Base-by-base conservation (phyloP, 1,139 yeast genomes). In the Lodderomyces margitis region DNA sequence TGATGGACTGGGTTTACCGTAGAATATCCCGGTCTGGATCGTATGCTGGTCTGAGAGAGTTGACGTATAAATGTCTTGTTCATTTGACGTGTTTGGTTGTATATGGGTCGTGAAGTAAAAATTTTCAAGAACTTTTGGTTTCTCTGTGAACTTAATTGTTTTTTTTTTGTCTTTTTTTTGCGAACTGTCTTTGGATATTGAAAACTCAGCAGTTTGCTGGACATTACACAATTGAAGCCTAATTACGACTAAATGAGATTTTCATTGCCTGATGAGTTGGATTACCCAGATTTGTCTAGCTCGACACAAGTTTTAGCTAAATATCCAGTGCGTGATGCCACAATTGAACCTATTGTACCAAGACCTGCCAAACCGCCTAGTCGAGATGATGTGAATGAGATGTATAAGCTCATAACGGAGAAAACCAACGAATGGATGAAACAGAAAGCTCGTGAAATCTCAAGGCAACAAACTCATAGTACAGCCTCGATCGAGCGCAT, bases 1-100 rank as follows among this genome's bases (percentile, higher is more conserved):
- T 92, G 98, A 62, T 92, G 98, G 14, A 91, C 95, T 2, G 98
- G 98, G 41, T 83, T 78, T 27, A 87, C 91, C 36, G 87, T 76
- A 37, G 94, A 84, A 59, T 83, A 82, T 1, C 87, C 95, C 7
- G 88, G 77, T 55, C 80, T 86, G 34, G 70, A 57, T 17, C 62
- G 56, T 5, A 58, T 57, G 1, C 65, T 44, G 17, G 74, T 57
- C 44, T 64, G 59, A 23, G 83, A 74, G 55, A 81, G 78, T 37
- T 55, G 59, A 64, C 83, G 80, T 21, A 59, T 48, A 46, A 61
- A 55, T 45, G 50, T 55, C 46, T 46, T 59, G 48, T 50, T 52
- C 59, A 58, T 53, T 27, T 9, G 16, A 16, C 7, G 30, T 17
- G 30, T 38, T 14, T 21, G 10, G 17, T 30, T 30, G 20, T 10